Base-by-base conservation (phyloP, 2,329 filamentous ascomycete genomes). In the Westerdykella ornata region DNA sequence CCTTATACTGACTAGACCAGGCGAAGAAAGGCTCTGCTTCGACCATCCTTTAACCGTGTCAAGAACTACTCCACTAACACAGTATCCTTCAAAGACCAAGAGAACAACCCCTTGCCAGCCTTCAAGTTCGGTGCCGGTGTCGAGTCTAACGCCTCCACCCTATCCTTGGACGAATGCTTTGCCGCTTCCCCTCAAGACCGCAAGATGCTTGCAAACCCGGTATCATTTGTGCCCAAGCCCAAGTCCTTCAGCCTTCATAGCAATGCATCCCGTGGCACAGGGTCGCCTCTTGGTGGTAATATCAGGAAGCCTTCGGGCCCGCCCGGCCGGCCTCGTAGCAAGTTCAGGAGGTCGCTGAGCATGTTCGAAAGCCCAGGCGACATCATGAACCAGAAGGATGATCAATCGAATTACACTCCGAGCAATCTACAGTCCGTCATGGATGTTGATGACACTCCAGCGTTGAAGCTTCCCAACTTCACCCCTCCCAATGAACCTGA, bases 311-410 rank as follows among this genome's bases (percentile, higher is more conserved):
- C 69, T 43, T 65, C 57, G 72, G 58, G 62, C 17, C 46, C 84
- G 78, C 37, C 88, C 82, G 64, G 84, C 77, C 42, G 89, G 51
- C 94, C 94, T 61, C 86, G 57, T 17, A 61, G 54, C 53, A 66
- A 92, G 64, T 90, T 90, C 60, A 82, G 92, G 46, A 82, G 92
- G 51, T 94, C 90, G 17, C 72, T 96, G 60, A 97, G 92, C 76
- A 98, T 98, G 92, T 98, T 94, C 68, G 90, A 97, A 70, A 81
- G 85, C 63, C 85, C 89, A 3, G 85, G 80, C 51, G 92, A 97
- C 61, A 75, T 96, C 41, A 85, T 94, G 72, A 88, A 87, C 68
- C 49, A 59, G 33, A 62, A 62, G 40, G 74, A 82, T 42, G 88
- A 88, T 64, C 72, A 83, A 50, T 78, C 80, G 35, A 77, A 77